Conservation (phyloP, 345 rosid species). For the Bretschneidera sinensis region DNA sequence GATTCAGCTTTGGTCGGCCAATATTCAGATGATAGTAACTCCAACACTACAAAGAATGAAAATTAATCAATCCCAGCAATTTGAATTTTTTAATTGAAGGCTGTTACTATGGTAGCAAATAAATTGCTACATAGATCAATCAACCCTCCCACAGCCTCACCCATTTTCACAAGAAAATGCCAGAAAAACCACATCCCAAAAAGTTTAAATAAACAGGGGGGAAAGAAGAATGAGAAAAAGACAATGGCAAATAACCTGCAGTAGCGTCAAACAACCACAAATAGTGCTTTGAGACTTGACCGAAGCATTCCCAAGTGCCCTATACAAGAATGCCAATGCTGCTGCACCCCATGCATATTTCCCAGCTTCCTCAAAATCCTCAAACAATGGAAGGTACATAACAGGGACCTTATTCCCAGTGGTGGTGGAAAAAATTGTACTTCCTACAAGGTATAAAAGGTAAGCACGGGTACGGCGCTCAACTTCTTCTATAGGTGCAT, state of each 20-base stretch:
- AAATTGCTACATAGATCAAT: neutral
- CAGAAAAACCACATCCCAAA: constrained; percentile 1
- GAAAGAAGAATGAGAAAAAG: neutral
- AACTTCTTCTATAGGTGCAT: constrained; percentile 53
- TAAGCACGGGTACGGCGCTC: constrained; percentile 80
- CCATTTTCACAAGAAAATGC: neutral
- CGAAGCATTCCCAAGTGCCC: constrained; percentile 97
- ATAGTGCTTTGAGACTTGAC: constrained; percentile 94
- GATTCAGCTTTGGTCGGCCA: constrained; percentile 84
- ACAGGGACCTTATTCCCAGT: constrained; percentile 98
- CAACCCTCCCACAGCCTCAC: neutral
- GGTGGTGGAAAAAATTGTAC: constrained; percentile 90
- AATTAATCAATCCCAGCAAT: constrained; percentile 12
- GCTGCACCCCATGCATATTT: constrained; percentile 95
- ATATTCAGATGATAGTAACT: constrained; percentile 87
- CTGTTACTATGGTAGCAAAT: neutral
- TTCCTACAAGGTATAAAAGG: constrained; percentile 84
- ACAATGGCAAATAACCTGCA: constrained; percentile 52
- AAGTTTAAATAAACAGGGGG: constrained; percentile 6
- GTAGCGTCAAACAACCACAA: constrained; percentile 88
- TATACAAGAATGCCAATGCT: constrained; percentile 81
- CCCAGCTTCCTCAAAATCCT: constrained; percentile 76
- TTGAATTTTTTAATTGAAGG: neutral
- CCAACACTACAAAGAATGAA: constrained; percentile 64
- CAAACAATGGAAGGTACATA: constrained; percentile 91